Percentiles rank a stretch among this genome's conserved stretches.
phyloP scores from a whole-genome alignment of 352 stramenopile species.

The Phytophthora colocasiae region DNA sequence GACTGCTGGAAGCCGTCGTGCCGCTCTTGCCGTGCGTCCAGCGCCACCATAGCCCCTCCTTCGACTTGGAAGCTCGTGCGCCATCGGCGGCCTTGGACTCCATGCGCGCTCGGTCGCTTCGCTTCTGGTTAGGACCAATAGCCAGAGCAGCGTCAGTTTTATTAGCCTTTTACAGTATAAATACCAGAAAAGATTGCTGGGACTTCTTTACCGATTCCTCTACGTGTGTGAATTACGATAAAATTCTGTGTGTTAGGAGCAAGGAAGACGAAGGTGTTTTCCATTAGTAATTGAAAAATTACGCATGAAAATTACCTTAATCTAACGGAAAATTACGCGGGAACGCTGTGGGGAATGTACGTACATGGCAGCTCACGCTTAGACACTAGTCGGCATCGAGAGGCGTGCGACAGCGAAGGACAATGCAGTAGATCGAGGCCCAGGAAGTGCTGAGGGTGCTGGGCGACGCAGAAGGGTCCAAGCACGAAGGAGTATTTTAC shows the following conservation, averaged over 20 bases:
- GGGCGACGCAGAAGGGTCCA: neutral
- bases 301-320: constrained; percentile 4
- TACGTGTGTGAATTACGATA: constrained; percentile 12
- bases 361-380: constrained; percentile 29
- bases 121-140: constrained; percentile 6
- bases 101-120: constrained; percentile 31
- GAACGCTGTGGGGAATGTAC: neutral
- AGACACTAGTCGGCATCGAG: constrained; percentile 32
- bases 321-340: constrained; percentile 7
- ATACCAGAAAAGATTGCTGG: constrained; percentile 5
- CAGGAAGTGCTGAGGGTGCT: neutral
- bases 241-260: neutral
- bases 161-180: constrained; percentile 3
- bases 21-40: constrained; percentile 82
- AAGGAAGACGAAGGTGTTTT: too few relatives aligned
- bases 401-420: constrained; percentile 1
- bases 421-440: neutral
- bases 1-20: constrained; percentile 36
- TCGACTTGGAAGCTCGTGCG: constrained; percentile 25
- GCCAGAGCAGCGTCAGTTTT: constrained; percentile 15
- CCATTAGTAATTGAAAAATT: constrained; percentile 11
- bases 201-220: constrained; percentile 17
- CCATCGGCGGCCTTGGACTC: constrained; percentile 43
- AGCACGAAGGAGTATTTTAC: constrained; percentile 28
- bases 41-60: constrained; percentile 68